Conservation (phyloP, 2,329 filamentous ascomycete genomes). For the Botryotinia calthae region DNA sequence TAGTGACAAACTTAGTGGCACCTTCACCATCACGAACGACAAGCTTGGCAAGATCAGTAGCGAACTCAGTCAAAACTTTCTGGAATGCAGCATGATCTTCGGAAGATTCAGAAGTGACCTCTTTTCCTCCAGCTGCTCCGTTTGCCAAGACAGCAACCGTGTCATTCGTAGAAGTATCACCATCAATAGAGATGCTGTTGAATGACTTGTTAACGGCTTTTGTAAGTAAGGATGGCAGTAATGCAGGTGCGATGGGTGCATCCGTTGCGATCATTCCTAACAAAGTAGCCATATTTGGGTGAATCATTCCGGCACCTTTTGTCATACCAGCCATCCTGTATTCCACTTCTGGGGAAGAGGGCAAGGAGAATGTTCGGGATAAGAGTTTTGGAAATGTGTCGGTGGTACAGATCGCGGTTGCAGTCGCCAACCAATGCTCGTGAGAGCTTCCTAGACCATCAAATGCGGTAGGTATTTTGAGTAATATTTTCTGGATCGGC, state of each 20-base stretch:
- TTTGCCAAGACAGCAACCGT: conserved; percentile 94
- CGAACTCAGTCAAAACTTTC: conserved; percentile 70
- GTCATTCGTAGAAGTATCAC: conserved; percentile 97
- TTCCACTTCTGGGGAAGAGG: conserved; percentile 71
- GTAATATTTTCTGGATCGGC: conserved; percentile 85
- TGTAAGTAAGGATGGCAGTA: conserved; percentile 68
- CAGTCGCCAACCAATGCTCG: conserved; percentile 79
- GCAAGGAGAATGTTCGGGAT: conserved; percentile 74
- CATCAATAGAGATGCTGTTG: conserved; percentile 96
- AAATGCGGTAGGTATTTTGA: conserved; percentile 75
- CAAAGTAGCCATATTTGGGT: conserved; percentile 95
- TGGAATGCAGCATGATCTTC: conserved; percentile 71
- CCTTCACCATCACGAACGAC: conserved; percentile 96
- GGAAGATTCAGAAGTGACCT: conserved; percentile 52
- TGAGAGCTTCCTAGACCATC: conserved; percentile 69
- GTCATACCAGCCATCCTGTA: conserved; percentile 91
- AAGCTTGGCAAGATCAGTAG: conserved; percentile 82
- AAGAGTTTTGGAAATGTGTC: conserved; percentile 96
- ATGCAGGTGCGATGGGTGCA: conserved; percentile 68
- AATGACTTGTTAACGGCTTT: conserved; percentile 80
- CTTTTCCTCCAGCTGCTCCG: conserved; percentile 75
- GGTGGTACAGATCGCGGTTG: conserved; percentile 91
- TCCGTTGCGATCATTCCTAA: conserved; percentile 89
- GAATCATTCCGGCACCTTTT: conserved; percentile 97
- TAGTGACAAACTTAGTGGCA: conserved; percentile 96